Base-by-base conservation (phyloP, 768 basidiomycete species). In the Kondoa subrosea region DNA sequence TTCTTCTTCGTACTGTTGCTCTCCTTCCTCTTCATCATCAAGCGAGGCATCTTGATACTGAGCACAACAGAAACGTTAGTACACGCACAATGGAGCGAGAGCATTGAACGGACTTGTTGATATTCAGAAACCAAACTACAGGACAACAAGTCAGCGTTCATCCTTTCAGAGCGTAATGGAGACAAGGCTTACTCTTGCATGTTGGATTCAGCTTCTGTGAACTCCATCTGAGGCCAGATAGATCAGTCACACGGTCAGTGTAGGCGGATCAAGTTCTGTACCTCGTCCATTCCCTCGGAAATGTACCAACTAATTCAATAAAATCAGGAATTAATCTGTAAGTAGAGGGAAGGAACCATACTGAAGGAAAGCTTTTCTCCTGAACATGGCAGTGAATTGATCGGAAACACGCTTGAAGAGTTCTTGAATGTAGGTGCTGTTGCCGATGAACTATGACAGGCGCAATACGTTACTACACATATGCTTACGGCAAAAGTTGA, bases 171-270 rank as follows among this genome's bases (percentile, higher is more conserved):
- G 8, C 21, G 40, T 8, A 50, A 50, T 8, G 21, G 40, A 8
- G 21, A 8, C 8, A 8, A 8, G 21, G 40, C 40, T 8, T 21
- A 8, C 12, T 8, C 40, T 21, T 95, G 92, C 91, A 97, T 95
- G 84, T 96, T 97, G 72, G 89, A 92, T 80, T 97, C 93, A 66
- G 93, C 92, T 79, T 97, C 93, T 70, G 92, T 93, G 84, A 96
- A 91, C 84, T 85, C 72, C 15, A 72, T 70, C n/a, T n/a, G n/a
- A n/a, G n/a, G n/a, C 33, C 57, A 17, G 17, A 62, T 17, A 30
- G 26, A 27, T 17, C 60, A 62, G 29, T 27, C 31, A 27, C 26
- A 15, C 26, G 15, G 16, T 17, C 17, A 62, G 31, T 21, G 16
- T 21, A 15, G 16, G 31, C 31, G 60, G 31, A 15, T 30, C 17